These are phyloP conservation scores for Aspergillus brasiliensis DNA, from an alignment of 2,329 filamentous ascomycete species.

Conservation along the genomic window DNA sequence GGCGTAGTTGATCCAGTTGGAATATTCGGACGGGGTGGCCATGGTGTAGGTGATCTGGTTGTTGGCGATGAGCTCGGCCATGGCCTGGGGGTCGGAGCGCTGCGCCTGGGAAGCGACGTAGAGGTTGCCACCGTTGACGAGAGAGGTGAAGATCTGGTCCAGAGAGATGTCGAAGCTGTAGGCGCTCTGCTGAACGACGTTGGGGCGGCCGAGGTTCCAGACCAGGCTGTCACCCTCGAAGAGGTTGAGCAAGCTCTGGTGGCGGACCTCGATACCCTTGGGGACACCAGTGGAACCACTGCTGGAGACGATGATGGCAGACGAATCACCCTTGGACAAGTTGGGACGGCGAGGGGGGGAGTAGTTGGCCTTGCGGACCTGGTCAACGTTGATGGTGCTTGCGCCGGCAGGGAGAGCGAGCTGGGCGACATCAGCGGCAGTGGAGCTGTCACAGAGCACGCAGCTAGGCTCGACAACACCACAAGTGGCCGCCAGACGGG, in stretches of 20 bases:
- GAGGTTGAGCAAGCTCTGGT: background rate
- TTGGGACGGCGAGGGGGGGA: too few relatives aligned
- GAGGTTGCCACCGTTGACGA: constrained; percentile 7
- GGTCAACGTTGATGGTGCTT: background rate
- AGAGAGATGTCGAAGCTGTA: constrained; percentile 9
- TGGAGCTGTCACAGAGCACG: constrained; percentile 16
- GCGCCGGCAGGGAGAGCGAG: background rate
- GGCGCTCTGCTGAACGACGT: constrained; percentile 10
- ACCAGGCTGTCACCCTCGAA: background rate
- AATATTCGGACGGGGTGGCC: constrained; percentile 6
- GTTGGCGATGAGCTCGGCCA: background rate
- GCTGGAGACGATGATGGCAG: constrained; percentile 8
- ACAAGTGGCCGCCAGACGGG: constrained; percentile 28
- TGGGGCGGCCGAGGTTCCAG: background rate
- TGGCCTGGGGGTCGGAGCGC: background rate
- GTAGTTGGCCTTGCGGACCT: background rate
- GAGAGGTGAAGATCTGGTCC: constrained; percentile 3
- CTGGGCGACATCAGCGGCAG: background rate
- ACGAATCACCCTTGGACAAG: background rate
- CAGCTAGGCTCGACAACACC: constrained; percentile 11
- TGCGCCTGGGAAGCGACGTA: background rate
- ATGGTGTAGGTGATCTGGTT: background rate
- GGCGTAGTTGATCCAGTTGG: background rate
- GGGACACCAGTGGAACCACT: constrained; percentile 12
- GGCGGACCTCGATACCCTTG: constrained; percentile 9